Conservation (phyloP, 208 protist genomes). For the Acanthamoeba rhysodes region DNA sequence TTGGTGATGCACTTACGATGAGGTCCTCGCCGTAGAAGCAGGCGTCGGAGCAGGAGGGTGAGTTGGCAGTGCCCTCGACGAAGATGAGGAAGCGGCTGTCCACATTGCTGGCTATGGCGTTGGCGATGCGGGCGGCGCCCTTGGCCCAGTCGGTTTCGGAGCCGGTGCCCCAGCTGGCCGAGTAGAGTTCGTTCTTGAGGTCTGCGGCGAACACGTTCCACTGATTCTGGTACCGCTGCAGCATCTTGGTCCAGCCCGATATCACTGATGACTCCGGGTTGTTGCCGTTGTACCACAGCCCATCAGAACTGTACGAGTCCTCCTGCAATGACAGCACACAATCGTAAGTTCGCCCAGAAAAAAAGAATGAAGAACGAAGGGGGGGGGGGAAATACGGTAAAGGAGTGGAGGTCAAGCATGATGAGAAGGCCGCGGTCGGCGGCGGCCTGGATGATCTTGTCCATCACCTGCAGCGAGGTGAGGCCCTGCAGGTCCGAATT, state of each 20-base stretch:
- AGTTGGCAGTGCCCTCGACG: constrained; percentile 54
- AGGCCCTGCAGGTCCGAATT: constrained; percentile 68
- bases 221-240: not conserved
- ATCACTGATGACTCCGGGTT: constrained; percentile 5
- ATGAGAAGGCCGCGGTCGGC: constrained; percentile 32
- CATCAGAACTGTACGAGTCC: not conserved
- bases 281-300: constrained; percentile 31
- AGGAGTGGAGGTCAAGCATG: constrained; percentile 52
- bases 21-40: constrained; percentile 79
- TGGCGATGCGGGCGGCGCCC: constrained; percentile 32
- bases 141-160: constrained; percentile 9
- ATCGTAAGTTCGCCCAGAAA: too few relatives aligned
- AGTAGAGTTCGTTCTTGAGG: constrained; percentile 68
- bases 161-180: constrained; percentile 62
- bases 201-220: constrained; percentile 71
- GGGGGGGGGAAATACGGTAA: not conserved
- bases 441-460: constrained; percentile 16
- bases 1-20: not conserved
- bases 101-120: not conserved
- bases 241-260: not conserved
- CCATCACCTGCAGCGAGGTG: constrained; percentile 11
- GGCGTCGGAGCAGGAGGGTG: constrained; percentile 37
- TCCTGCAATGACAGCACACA: not conserved
- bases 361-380: too few relatives aligned
- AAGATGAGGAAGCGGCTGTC: constrained; percentile 47